Evolutionary conservation across 345 rosid genomes (phyloP), one percentile per base, ranked within the genome.

Genomic region (Hibiscus tridactylites): DNA sequence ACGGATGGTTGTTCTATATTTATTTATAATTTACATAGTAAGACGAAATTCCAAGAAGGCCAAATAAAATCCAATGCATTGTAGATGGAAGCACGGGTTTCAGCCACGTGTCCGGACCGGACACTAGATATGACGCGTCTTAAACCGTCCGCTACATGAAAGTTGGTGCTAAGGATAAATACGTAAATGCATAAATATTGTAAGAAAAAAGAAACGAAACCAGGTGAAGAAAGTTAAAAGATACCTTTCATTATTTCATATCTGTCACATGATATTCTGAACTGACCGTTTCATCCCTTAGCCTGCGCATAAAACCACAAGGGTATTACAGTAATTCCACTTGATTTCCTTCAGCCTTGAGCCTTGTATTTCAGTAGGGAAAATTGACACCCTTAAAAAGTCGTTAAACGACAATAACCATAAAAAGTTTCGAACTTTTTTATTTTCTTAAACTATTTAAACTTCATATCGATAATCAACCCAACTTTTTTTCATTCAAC

Each of bases 301-400:
- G 9, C 77, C 75, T 17, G 44, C 17, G 13, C 5, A 10, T 19
- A 33, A 11, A 0, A 35, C 49, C 21, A 3, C 6, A 17, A 61
- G 84, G 84, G 44, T 26, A 68, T n/a, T 70, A 31, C 15, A 19
- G 80, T 74, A 70, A 37, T 56, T 56, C 65, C n/a, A 2, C 1
- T 0, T 37, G 21, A 52, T 42, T 21, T 53, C 0, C 52, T 8
- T 1, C 61, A 7, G 24, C 1, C 24, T 21, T 21, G 24, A 21
- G 53, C 54, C 63, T 19, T 8, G 1, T 19, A 39, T 33, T 5
- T 53, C 4, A 56, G 65, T 13, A 11, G 5, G 11, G 2, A 9
- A 16, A 9, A 67, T 26, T 10, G 46, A 72, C 71, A 64, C 54
- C 70, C 68, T 68, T 58, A 29, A 53, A 28, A 72, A 28, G 78